Conservation (phyloP, 192 early-diverging fungal species). For the Backusella luteola region DNA sequence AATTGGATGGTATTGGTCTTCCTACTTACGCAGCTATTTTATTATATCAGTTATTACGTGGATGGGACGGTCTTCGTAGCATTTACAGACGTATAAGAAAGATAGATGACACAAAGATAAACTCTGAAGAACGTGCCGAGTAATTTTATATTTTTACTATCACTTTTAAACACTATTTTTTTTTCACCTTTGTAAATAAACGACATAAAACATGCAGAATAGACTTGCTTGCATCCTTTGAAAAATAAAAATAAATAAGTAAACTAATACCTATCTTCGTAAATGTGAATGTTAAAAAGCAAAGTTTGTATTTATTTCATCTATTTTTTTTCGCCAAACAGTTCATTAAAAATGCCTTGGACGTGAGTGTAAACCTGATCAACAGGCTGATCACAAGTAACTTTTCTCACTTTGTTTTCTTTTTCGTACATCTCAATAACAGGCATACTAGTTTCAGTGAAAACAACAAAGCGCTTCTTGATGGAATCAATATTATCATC, state of each 20-base stretch:
- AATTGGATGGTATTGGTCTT: constrained; percentile 51
- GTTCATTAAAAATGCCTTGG: constrained; percentile 10
- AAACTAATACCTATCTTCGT: not conserved
- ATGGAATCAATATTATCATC: constrained; percentile 98
- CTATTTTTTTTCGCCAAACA: constrained; percentile 13
- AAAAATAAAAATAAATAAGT: not conserved
- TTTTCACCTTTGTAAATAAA: not conserved
- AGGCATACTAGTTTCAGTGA: constrained; percentile 81
- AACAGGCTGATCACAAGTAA: constrained; percentile 40
- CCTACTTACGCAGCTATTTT: constrained; percentile 40
- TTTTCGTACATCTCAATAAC: constrained; percentile 85
- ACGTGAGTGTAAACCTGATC: constrained; percentile 14
- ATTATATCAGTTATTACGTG: constrained; percentile 39
- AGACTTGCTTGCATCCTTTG: not conserved
- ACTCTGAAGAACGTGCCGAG: not conserved
- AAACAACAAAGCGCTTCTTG: constrained; percentile 92
- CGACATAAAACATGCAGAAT: not conserved
- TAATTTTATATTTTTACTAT: not conserved
- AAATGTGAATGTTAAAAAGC: not conserved
- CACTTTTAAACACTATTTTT: not conserved
- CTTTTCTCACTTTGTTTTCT: constrained; percentile 75
- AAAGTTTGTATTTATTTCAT: not conserved
- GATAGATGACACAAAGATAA: not conserved
- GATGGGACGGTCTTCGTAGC: constrained; percentile 11
- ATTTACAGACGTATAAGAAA: constrained; percentile 1